These are phyloP conservation scores for Fusarium tjaetaba DNA, from an alignment of 2,329 filamentous ascomycete genomes.

Conservation along the genomic window DNA sequence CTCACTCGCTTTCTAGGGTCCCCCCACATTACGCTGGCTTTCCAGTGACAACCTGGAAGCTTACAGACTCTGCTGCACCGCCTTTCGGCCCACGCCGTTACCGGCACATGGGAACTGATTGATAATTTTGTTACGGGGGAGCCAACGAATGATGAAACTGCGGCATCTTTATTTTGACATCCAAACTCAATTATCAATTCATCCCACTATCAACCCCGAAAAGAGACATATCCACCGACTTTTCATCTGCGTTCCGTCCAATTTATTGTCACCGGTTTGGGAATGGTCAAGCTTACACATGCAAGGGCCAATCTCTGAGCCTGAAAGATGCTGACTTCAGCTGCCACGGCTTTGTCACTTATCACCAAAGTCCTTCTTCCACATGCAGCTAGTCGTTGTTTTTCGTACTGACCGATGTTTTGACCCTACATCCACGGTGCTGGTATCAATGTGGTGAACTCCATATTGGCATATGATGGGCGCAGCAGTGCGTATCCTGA, in stretches of 20 bases:
- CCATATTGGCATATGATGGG: not conserved
- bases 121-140: not conserved
- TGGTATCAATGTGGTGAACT: not conserved
- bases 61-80: not conserved
- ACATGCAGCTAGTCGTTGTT: not conserved
- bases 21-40: constrained; percentile 2
- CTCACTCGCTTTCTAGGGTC: not conserved
- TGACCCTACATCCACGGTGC: not conserved
- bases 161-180: not conserved
- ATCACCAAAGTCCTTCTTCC: constrained; percentile 20
- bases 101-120: not conserved
- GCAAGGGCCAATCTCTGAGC: not conserved
- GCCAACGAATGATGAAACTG: not conserved
- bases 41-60: not conserved
- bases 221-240: not conserved
- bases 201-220: not conserved
- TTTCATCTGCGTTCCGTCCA: not conserved
- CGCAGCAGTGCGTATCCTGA: too few relatives aligned
- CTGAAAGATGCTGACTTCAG: not conserved
- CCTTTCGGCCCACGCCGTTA: not conserved
- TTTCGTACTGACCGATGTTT: not conserved
- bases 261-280: not conserved
- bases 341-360: not conserved
- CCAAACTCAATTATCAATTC: not conserved
- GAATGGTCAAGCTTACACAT: constrained; percentile 1